Evolutionary conservation across 2,329 filamentous ascomycete species (phyloP), one percentile per base, ranked within the genome.

Genomic region (Cytospora mali): DNA sequence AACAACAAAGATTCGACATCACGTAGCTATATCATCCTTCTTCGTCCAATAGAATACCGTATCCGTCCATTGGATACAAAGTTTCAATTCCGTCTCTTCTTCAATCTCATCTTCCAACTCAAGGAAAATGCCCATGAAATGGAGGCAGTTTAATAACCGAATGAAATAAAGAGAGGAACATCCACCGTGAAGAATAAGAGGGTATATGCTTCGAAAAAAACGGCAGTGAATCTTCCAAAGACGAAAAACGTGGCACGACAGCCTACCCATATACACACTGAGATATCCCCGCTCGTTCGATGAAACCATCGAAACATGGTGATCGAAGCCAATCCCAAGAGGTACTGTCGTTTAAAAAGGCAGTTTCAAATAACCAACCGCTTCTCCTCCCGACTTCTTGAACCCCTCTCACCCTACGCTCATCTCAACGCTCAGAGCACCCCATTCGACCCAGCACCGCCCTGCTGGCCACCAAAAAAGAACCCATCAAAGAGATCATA

Each of bases 401-500:
- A 16, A 6, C 35, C 11, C 35, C 2, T 39, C 35, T 9, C 39
- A 1, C 39, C 18, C 39, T 10, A 33, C 31, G 31, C 16, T 6
- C n/a, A 23, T 3, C 6, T 23, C n/a, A 33, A 13, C 9, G 9
- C 7, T 60, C 58, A 60, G 16, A 60, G 51, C 28, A 60, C 66
- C 1, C 68, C 68, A 13, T 68, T 69, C 3, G 67, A 70, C 14
- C 72, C 72, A 31, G 69, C 70, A 6, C 72, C 71, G 13, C 76
- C 74, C 66, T 77, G 78, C 67, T 82, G 81, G 0, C 82, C 83
- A 1, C 88, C 87, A 71, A 90, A 90, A 76, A 90, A 90, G 72
- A 91, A 91, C 0, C 86, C 86, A 70, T 91, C 88, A 74, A 92
- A 91, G 0, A 88, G 82, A 63, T 90, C 84, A 70, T 90, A 81